phyloP scores from a whole-genome alignment of 768 basidiomycete genomes.

The Mycena capillaripes region DNA sequence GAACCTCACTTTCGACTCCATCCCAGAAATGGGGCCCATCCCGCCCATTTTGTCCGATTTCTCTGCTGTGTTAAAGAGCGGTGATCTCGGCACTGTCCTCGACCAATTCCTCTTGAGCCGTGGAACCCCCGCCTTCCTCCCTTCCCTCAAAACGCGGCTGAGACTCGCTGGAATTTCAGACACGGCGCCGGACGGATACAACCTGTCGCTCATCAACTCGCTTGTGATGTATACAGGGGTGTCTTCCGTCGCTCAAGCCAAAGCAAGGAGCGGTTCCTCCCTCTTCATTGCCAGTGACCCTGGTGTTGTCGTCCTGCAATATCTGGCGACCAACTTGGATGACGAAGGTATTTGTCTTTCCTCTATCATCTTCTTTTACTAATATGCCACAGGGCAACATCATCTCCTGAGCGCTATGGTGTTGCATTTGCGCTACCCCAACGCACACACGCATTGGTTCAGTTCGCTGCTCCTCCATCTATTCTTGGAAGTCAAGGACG shows the following conservation, averaged over 20 bases:
- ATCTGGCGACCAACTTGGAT: conserved; percentile 87
- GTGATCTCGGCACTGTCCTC: conserved; percentile 83
- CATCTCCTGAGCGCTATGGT: conserved; percentile 94
- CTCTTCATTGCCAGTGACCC: conserved; percentile 87
- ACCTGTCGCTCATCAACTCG: conserved; percentile 91
- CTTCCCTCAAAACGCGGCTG: conserved; percentile 86
- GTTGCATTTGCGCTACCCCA: conserved; percentile 96
- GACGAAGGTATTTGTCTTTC: conserved; percentile 77
- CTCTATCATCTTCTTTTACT: conserved; percentile 5
- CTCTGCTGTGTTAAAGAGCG: conserved; percentile 82
- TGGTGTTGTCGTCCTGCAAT: conserved; percentile 87
- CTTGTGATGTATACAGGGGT: conserved; percentile 98
- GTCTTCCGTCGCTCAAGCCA: conserved; percentile 90
- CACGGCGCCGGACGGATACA: conserved; percentile 74
- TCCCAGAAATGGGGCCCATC: conserved; percentile 93
- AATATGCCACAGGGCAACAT: conserved; percentile 82
- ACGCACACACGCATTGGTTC: conserved; percentile 99
- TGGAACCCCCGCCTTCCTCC: conserved; percentile 77
- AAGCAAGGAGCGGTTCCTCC: conserved; percentile 85
- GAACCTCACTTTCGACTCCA: conserved; percentile 78
- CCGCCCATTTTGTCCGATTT: conserved; percentile 95
- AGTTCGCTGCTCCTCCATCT: conserved; percentile 90
- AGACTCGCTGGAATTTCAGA: conserved; percentile 63
- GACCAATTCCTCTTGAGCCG: conserved; percentile 90
- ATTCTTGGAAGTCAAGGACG: conserved; percentile 84